A percentile compares a stretch with the other conserved stretches of the same genome.
Evolutionary conservation across 768 basidiomycete genomes (phyloP).

Genomic region (Lenzites betulinus): DNA sequence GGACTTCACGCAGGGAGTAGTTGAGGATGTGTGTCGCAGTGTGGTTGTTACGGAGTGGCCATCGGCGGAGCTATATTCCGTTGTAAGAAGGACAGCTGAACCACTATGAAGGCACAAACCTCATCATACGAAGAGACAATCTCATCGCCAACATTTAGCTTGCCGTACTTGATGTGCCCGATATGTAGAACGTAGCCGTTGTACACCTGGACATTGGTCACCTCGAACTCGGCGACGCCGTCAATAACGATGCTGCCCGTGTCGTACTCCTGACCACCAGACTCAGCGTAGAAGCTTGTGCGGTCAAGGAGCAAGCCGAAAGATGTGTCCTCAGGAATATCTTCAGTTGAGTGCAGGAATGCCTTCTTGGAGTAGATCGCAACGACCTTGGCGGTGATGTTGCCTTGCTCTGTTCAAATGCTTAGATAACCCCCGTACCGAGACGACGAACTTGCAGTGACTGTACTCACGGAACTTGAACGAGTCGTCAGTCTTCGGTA

Average conservation of each 20-base stretch:
- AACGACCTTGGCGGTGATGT: slow-evolving; percentile 72
- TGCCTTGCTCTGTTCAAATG: slow-evolving; percentile 62
- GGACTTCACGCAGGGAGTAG: slow-evolving; percentile 86
- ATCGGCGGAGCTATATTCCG: slow-evolving; percentile 71
- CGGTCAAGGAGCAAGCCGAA: slow-evolving; percentile 90
- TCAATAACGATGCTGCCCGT: slow-evolving; percentile 95
- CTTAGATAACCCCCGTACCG: not conserved
- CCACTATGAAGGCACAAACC: slow-evolving; percentile 43
- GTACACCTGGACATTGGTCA: slow-evolving; percentile 90
- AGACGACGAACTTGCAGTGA: not conserved
- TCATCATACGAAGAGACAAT: slow-evolving; percentile 94
- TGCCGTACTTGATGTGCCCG: slow-evolving; percentile 87
- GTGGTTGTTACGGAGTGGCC: slow-evolving; percentile 97
- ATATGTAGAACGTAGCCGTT: slow-evolving; percentile 96
- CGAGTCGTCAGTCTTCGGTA: slow-evolving; percentile 93
- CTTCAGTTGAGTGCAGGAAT: slow-evolving; percentile 68
- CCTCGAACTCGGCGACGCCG: slow-evolving; percentile 88
- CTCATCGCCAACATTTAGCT: slow-evolving; percentile 72
- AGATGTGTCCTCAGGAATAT: slow-evolving; percentile 60
- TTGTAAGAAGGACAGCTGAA: not conserved
- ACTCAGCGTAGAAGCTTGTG: slow-evolving; percentile 96
- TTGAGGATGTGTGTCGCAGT: slow-evolving; percentile 99
- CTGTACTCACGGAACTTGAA: slow-evolving; percentile 79
- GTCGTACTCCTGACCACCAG: slow-evolving; percentile 97
- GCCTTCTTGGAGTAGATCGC: slow-evolving; percentile 82